Conservation (phyloP, 805 yeast genomes). For the Barnettozyma wickerhamii region DNA sequence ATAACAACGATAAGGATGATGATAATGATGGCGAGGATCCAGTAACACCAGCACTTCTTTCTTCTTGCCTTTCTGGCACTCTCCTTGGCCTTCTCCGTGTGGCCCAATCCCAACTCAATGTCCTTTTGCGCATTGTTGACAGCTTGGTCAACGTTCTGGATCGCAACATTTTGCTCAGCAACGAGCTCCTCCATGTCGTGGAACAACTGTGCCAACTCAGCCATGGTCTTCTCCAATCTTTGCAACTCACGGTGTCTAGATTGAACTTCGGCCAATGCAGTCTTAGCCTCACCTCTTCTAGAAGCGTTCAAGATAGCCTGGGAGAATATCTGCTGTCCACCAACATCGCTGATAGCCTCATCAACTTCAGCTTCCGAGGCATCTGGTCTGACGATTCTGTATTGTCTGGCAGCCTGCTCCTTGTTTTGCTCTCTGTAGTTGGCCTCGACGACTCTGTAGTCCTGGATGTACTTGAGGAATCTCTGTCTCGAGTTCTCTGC, state of each 20-base stretch:
- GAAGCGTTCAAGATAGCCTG: conserved; percentile 85
- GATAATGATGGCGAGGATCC: conserved; percentile 55
- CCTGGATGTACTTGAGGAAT: conserved; percentile 82
- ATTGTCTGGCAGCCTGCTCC: conserved; percentile 89
- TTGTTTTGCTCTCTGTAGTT: conserved; percentile 80
- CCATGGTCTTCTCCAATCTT: conserved; percentile 92
- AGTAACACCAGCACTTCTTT: conserved; percentile 82
- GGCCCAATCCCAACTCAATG: conserved; percentile 91
- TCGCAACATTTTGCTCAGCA: conserved; percentile 88
- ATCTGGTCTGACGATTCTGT: conserved; percentile 81
- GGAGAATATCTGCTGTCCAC: conserved; percentile 88
- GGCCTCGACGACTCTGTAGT: conserved; percentile 81
- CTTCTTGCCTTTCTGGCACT: conserved; percentile 87
- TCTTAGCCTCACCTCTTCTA: conserved; percentile 91
- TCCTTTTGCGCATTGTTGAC: conserved; percentile 82
- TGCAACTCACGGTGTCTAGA: conserved; percentile 92
- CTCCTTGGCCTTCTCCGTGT: conserved; percentile 84
- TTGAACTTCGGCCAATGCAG: conserved; percentile 94
- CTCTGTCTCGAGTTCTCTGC: conserved; percentile 84
- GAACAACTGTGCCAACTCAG: conserved; percentile 90
- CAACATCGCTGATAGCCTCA: conserved; percentile 79
- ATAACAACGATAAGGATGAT: conserved; percentile 63
- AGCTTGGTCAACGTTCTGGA: conserved; percentile 77
- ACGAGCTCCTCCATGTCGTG: conserved; percentile 96
- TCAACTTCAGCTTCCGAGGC: conserved; percentile 81